phyloP scores from a whole-genome alignment of 768 basidiomycete species.

The Calocera cornea region DNA sequence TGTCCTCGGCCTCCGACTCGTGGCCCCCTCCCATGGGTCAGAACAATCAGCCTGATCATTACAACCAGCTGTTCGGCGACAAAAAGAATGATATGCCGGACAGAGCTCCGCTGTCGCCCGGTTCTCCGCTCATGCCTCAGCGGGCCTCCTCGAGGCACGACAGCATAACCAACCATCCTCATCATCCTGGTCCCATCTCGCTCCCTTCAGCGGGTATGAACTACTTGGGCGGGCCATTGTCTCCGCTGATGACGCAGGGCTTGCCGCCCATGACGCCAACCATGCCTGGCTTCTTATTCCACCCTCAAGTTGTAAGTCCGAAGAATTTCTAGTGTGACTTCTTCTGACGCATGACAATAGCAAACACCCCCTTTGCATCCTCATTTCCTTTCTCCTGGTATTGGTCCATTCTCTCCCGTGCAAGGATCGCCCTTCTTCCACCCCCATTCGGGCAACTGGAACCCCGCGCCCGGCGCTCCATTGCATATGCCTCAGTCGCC shows the following conservation, averaged over 20 bases:
- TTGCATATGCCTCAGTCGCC: conserved; percentile 14
- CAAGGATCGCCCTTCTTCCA: conserved; percentile 7
- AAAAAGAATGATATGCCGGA: background rate
- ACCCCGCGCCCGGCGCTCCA: conserved; percentile 52
- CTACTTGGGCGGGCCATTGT: conserved; percentile 22
- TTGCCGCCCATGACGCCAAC: conserved; percentile 91
- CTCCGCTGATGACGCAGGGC: conserved; percentile 55
- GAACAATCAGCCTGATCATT: background rate
- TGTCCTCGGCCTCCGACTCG: background rate
- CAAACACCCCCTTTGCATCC: conserved; percentile 31
- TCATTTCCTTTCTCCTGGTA: conserved; percentile 26
- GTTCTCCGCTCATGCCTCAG: conserved; percentile 27
- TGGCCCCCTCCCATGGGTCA: background rate
- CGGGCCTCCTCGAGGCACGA: conserved; percentile 20
- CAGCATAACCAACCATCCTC: conserved; percentile 23
- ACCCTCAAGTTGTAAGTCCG: conserved; percentile 30
- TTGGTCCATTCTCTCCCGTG: conserved; percentile 18
- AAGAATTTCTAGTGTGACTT: background rate
- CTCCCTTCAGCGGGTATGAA: conserved; percentile 42
- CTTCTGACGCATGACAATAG: conserved; percentile 9
- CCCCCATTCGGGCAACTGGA: conserved; percentile 27
- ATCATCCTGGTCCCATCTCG: conserved; percentile 58
- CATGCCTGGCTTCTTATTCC: conserved; percentile 90
- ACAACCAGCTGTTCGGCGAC: background rate
- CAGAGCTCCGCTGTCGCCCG: conserved; percentile 18